Conservation (phyloP, 345 rosid species). For the Ceriops zippeliana region DNA sequence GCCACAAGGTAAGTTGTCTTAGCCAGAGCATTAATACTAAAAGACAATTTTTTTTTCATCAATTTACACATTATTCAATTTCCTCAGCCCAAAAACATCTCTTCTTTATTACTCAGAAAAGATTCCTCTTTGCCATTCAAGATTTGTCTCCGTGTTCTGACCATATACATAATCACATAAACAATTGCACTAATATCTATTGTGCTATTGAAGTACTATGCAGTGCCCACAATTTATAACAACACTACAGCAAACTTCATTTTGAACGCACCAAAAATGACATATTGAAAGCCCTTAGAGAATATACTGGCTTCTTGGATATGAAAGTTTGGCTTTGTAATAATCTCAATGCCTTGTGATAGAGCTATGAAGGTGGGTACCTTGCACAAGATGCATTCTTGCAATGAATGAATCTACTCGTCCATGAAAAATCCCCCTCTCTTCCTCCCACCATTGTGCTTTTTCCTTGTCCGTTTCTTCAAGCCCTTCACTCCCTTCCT, state of each 20-base stretch:
- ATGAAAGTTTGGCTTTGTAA: neutral
- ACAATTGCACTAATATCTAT: no score
- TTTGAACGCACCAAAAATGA: neutral
- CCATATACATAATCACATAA: no score
- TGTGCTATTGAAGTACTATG: no score
- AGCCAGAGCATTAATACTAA: no score
- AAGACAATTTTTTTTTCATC: no score
- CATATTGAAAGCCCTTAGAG: neutral
- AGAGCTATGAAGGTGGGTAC: conserved; percentile 32
- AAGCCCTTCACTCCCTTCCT: conserved; percentile 50
- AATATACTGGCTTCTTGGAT: neutral
- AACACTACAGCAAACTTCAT: neutral
- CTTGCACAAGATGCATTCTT: conserved; percentile 95
- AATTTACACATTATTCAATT: no score
- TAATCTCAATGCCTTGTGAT: conserved; percentile 1
- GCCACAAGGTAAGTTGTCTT: no score
- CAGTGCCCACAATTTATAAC: no score
- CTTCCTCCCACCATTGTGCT: conserved; percentile 81
- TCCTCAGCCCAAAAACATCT: no score
- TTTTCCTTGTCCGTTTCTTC: conserved; percentile 48
- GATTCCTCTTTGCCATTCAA: no score
- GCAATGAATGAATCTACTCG: conserved; percentile 89
- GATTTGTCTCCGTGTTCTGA: no score
- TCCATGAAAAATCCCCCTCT: conserved; percentile 67
- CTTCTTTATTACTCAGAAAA: no score